Evolutionary conservation across 1,284 basidiomycete genomes (phyloP).

Genomic region (Ceratobasidium sp.): DNA sequence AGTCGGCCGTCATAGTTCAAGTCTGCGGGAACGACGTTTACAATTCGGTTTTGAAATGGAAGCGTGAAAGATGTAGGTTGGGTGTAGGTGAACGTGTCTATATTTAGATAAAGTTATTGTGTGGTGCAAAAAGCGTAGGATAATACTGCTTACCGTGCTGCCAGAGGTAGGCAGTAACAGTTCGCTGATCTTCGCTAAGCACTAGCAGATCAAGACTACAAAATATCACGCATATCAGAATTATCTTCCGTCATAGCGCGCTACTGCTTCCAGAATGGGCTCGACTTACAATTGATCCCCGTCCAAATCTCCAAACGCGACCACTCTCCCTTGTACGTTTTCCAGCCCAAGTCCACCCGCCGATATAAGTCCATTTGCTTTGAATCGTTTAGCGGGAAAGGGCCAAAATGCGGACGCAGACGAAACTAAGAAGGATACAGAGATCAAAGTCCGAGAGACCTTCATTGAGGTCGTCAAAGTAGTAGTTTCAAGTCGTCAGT

Average conservation of each 20-base stretch:
- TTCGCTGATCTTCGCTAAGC: slow-evolving; percentile 78
- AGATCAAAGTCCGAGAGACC: slow-evolving; percentile 28
- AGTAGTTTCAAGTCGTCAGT: background rate
- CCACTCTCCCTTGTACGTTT: slow-evolving; percentile 72
- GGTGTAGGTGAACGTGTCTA: slow-evolving; percentile 73
- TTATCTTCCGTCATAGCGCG: too few relatives aligned
- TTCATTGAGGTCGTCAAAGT: background rate
- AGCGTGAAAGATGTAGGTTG: slow-evolving; percentile 61
- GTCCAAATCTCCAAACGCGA: slow-evolving; percentile 95
- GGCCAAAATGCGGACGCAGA: slow-evolving; percentile 72
- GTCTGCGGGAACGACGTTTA: slow-evolving; percentile 91
- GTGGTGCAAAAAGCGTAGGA: background rate
- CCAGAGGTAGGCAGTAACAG: slow-evolving; percentile 85
- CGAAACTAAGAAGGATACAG: slow-evolving; percentile 30
- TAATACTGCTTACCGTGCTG: slow-evolving; percentile 72
- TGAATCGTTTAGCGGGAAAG: slow-evolving; percentile 86
- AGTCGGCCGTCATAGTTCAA: slow-evolving; percentile 92
- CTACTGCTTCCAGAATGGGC: background rate
- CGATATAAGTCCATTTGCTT: slow-evolving; percentile 84
- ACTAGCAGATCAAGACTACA: slow-evolving; percentile 84
- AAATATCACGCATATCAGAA: background rate
- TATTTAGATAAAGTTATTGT: background rate
- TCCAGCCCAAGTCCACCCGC: slow-evolving; percentile 86
- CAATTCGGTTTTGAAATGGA: slow-evolving; percentile 53
- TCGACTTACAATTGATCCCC: slow-evolving; percentile 89